phyloP scores from a whole-genome alignment of 345 rosid genomes.

The Lumnitzera littorea region DNA sequence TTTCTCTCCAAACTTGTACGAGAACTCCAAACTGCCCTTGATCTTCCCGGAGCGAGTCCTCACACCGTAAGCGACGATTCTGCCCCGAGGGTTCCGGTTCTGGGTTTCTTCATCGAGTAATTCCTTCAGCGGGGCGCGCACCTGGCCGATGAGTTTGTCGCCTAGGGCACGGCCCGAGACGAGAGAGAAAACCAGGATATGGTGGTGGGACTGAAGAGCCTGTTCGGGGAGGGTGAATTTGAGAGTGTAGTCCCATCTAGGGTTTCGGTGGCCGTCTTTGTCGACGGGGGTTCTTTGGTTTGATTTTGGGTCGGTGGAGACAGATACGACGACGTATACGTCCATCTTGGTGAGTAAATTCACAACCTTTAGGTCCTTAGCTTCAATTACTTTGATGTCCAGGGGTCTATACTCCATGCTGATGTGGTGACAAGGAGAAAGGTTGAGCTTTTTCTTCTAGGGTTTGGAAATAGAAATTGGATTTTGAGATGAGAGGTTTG shows the following conservation, averaged over 20 bases:
- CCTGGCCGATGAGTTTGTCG: constrained; percentile 42
- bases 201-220: constrained; percentile 28
- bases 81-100: neutral
- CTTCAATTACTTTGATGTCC: constrained; percentile 43
- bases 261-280: constrained; percentile 42
- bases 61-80: constrained; percentile 17
- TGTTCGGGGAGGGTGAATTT: constrained; percentile 47
- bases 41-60: constrained; percentile 25
- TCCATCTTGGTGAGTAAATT: constrained; percentile 55
- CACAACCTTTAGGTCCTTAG: constrained; percentile 44
- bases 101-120: constrained; percentile 20
- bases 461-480: no score
- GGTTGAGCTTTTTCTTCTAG: no score
- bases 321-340: constrained; percentile 43
- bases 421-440: neutral
- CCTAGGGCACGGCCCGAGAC: constrained; percentile 39
- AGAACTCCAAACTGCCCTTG: constrained; percentile 31
- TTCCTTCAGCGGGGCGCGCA: constrained; percentile 45
- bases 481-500: no score
- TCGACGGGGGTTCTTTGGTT: constrained; percentile 41
- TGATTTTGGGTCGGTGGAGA: constrained; percentile 36
- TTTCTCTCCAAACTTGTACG: constrained; percentile 35
- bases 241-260: constrained; percentile 46
- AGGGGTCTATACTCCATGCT: constrained; percentile 54
- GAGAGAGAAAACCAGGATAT: constrained; percentile 29